Evolutionary conservation across 1,284 basidiomycete genomes (phyloP), one percentile per base, ranked within the genome.

Genomic region (Sutorius eximius): DNA sequence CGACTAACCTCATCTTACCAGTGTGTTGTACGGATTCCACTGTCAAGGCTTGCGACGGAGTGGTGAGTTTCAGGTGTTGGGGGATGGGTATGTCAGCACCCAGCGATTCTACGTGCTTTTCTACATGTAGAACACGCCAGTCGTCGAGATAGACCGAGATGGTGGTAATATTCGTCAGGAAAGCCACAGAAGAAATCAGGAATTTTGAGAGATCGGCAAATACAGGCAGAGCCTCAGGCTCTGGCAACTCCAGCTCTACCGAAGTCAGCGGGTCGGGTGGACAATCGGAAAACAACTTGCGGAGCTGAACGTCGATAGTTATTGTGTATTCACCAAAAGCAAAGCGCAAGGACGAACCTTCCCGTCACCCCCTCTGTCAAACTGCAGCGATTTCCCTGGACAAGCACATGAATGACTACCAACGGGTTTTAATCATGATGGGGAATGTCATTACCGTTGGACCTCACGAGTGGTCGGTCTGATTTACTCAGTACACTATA

Each of bases 381-480:
- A 92, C 71, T 59, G 53, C n/a, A 65, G 34, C n/a, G 18, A 61
- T 50, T 55, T 58, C 7, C 61, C 61, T 65, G 33, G 3, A 43
- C 20, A 16, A 33, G 42, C 13, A 13, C 12, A 30, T 12, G 5
- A n/a, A 47, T 37, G 11, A 44, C 38, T 38, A 29, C 16, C 16
- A 2, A 27, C 24, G 11, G n/a, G 13, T 15, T 5, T n/a, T 9
- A 13, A 36, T 13, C 13, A 27, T 5, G 22, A 40, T 8, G 29
- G 34, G 32, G n/a, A 43, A 27, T 18, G 10, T 3, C 3, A 22
- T 52, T 37, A 86, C 87, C 82, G 65, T 91, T 92, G 7, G 92
- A 95, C n/a, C 83, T 89, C 12, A 98, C 94, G 61, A 95, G 88
- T 0, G 96, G 96, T 60, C 91, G 87, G 58, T 98, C 93, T 27